Base-by-base conservation (phyloP, 176 grass and related monocot species). In the Saccharum officinarum region DNA sequence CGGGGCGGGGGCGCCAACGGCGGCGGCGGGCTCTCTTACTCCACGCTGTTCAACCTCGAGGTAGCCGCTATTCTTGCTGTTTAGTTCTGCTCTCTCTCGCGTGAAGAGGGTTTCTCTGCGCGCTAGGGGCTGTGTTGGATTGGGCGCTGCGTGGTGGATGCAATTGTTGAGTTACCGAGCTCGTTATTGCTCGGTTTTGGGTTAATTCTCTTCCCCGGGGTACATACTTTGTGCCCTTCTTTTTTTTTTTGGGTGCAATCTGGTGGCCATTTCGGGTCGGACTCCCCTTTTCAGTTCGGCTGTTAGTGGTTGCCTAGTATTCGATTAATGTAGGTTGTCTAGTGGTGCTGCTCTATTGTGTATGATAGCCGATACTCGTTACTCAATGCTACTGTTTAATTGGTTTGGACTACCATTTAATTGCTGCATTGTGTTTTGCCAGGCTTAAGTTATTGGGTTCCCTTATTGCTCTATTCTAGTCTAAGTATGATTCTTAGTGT, bases 11-110 rank as follows among this genome's bases (percentile, higher is more conserved):
- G 84, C 75, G 88, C 92, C 45, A 91, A 92, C 84, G 84, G 89
- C 73, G 82, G 81, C 81, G 78, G 79, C 84, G 82, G 86, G 34
- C 79, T 95, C 61, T 91, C 92, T 33, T 95, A 95, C 84, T 93
- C 91, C 67, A 80, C 90, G 52, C 92, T 97, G 39, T 97, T 97
- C 86, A 93, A 96, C 85, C 94, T 96, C 79, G 94, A 99, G 90
- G 97, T 97, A 75, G 44, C 52, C 9, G 36, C 66, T 75, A 44
- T 49, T 50, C 49, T 70, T 5, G 14, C 52, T 59, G 14, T 41
- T 42, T 50, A 30, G 46, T 17, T 71, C 59, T 50, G 15, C 55
- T 65, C 13, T 57, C 7, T 63, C 41, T 37, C 16, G 59, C 33
- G 11, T 23, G n/a, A 20, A 6, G 42, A 60, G 37, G 28, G 75